A percentile compares a stretch with the other conserved stretches of the same genome.
phyloP scores from a whole-genome alignment of 345 rosid genomes.

The Boechera divaricarpa region DNA sequence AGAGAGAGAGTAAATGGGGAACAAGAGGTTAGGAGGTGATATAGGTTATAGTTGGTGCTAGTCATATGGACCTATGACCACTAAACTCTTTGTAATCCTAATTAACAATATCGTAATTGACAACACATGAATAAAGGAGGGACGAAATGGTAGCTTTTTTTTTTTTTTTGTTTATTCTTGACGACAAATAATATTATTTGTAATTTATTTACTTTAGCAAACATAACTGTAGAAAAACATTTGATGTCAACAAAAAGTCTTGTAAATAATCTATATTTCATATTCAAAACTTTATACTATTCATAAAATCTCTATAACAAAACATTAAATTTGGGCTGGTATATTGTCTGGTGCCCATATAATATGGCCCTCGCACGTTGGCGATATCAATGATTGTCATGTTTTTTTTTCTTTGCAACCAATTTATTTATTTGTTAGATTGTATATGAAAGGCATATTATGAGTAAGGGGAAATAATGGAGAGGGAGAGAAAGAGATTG shows the following conservation, averaged over 20 bases:
- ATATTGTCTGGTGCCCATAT: background rate
- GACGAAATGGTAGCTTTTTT: background rate
- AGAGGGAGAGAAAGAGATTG: constrained; percentile 14
- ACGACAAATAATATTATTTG: background rate
- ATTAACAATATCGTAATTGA: constrained; percentile 8
- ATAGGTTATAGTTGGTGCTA: constrained; percentile 32
- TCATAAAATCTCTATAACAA: background rate
- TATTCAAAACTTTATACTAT: background rate
- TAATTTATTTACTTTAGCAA: background rate
- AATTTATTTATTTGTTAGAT: constrained; percentile 15
- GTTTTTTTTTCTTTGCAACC: background rate
- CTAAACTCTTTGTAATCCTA: constrained; percentile 37
- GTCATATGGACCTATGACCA: constrained; percentile 36
- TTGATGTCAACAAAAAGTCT: background rate
- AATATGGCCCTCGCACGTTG: constrained; percentile 25
- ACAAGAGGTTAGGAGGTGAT: constrained; percentile 39
- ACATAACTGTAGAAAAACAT: constrained; percentile 9
- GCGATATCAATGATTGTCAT: constrained; percentile 32
- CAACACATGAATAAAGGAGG: constrained; percentile 22
- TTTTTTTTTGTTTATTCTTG: background rate
- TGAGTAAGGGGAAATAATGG: constrained; percentile 7
- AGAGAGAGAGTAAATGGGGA: constrained; percentile 32
- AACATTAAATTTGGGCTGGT: background rate
- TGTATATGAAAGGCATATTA: background rate
- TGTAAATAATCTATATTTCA: background rate